Percentiles rank a stretch among this genome's conserved stretches.
These are phyloP conservation scores for Arthrobotrys sphaeroides DNA, from an alignment of 2,329 filamentous ascomycete genomes.

Conservation along the genomic window DNA sequence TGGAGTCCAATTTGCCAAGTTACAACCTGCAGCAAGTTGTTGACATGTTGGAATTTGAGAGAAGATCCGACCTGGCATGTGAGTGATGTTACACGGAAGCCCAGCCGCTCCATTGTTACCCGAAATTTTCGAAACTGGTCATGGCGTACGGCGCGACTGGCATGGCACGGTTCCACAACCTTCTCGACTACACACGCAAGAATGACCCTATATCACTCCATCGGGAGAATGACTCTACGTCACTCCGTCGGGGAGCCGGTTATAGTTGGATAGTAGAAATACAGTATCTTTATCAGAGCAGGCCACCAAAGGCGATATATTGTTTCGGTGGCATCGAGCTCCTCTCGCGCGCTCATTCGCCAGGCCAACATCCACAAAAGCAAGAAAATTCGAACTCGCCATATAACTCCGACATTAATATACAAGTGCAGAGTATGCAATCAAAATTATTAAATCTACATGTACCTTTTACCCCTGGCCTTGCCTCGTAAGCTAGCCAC, in stretches of 20 bases:
- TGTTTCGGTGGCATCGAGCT: too few relatives aligned
- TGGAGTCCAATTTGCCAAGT: not conserved
- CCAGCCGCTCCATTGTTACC: not conserved
- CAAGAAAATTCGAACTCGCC: constrained; percentile 4
- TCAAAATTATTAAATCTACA: too few relatives aligned
- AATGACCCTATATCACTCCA: not conserved
- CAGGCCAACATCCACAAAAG: not conserved
- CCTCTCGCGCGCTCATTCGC: too few relatives aligned
- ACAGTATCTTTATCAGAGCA: too few relatives aligned
- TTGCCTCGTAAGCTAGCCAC: too few relatives aligned
- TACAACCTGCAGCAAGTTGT: not conserved
- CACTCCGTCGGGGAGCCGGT: too few relatives aligned
- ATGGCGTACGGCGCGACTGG: too few relatives aligned
- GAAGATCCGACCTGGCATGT: not conserved
- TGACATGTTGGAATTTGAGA: not conserved
- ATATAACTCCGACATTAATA: constrained; percentile 11
- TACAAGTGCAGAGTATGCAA: not conserved
- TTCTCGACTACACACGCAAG: not conserved
- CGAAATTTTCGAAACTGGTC: not conserved
- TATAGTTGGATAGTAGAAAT: too few relatives aligned
- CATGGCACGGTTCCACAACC: not conserved
- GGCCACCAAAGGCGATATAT: too few relatives aligned
- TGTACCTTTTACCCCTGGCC: not conserved
- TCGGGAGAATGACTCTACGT: not conserved
- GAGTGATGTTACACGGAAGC: not conserved